Evolutionary conservation across 1,139 yeast species (phyloP).

Genomic region (Taphrina pruni): DNA sequence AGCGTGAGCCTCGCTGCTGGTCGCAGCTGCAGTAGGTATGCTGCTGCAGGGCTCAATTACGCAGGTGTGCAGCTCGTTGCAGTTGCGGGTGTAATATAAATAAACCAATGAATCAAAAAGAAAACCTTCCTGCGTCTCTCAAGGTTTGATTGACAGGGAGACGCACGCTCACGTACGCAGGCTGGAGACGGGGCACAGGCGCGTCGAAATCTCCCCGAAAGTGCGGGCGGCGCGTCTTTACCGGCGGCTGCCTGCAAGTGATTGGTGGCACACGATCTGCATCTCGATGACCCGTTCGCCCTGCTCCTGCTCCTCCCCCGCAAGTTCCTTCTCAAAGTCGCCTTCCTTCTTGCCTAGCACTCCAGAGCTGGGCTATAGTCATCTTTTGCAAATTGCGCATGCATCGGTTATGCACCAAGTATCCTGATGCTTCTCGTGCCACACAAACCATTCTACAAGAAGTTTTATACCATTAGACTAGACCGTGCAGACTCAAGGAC

Average conservation of each 20-base stretch:
- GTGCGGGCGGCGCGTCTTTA: slow-evolving; percentile 1
- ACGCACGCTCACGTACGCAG: neutral
- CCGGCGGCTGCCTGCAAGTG: too few species aligned
- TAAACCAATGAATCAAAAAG: neutral
- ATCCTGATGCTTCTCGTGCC: too few species aligned
- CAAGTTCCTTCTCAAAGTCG: neutral
- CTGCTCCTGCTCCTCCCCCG: neutral
- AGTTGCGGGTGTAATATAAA: neutral
- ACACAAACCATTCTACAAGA: too few species aligned
- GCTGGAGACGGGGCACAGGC: neutral
- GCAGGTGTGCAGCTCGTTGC: slow-evolving; percentile 1
- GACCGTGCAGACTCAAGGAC: too few species aligned
- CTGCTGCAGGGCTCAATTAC: slow-evolving; percentile 5
- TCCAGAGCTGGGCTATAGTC: too few species aligned
- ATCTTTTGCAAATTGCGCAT: too few species aligned
- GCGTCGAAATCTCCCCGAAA: neutral
- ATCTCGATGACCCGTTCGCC: neutral
- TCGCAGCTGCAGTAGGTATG: neutral
- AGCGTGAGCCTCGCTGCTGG: too few species aligned
- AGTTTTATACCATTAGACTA: too few species aligned
- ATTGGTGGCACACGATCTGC: neutral
- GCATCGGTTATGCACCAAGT: too few species aligned
- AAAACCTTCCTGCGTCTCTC: neutral
- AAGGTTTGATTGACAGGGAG: neutral
- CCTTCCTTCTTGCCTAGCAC: neutral